Evolutionary conservation across 495 filamentous ascomycete genomes (phyloP).

Genomic region (Penicillium cosmopolitanum): DNA sequence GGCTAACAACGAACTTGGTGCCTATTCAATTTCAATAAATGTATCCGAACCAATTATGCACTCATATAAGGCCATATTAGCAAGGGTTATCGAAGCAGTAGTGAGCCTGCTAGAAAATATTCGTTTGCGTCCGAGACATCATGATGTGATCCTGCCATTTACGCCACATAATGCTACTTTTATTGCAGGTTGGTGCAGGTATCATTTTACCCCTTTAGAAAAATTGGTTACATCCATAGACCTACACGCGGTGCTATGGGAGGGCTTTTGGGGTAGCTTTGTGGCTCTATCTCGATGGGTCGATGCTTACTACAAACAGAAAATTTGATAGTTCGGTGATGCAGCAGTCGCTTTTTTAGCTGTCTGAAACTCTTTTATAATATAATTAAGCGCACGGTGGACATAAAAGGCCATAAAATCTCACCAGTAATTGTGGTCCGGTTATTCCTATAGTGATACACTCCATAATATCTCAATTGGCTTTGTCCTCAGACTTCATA

Average conservation of each 20-base stretch:
- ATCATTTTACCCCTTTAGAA: neutral
- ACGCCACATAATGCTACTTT: neutral
- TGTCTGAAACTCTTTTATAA: neutral
- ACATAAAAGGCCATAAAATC: neutral
- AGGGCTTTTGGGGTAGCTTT: neutral
- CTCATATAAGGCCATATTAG: neutral
- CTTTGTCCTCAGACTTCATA: neutral
- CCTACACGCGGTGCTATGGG: neutral
- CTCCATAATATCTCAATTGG: no score
- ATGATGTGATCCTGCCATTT: neutral
- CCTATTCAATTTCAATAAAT: no score
- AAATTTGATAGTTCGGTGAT: neutral
- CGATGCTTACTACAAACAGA: neutral
- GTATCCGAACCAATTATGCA: no score
- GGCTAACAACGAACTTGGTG: constrained; percentile 5
- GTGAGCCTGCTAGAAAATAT: no score
- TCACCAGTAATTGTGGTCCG: neutral
- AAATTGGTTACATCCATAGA: neutral
- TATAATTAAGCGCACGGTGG: neutral
- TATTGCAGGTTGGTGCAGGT: neutral
- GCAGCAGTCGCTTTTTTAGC: neutral
- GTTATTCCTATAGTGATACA: neutral
- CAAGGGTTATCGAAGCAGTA: neutral
- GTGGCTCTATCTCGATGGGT: neutral
- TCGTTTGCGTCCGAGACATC: neutral